Base-by-base conservation (phyloP, 495 filamentous ascomycete species). In the Elaphomyces granulatus region DNA sequence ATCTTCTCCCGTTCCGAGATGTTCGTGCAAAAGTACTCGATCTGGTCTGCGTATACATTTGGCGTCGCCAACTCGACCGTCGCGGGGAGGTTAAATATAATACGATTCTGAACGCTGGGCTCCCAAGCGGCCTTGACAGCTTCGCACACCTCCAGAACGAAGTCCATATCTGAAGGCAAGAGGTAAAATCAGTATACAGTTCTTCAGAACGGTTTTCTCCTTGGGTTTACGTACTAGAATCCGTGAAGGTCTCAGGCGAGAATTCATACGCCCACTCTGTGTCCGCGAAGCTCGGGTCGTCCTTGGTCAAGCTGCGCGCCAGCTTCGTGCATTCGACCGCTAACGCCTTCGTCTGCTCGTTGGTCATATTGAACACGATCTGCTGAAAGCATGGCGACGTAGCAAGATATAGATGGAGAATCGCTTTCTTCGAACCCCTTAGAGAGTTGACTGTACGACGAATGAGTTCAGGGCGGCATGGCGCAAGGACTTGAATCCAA, bases 251-350 rank as follows among this genome's bases (percentile, higher is more conserved):
- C 68, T 98, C 90, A 10, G 90, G 90, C 26, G 81, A 87, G 66
- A 96, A 98, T 59, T 96, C 88, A 50, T 86, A 94, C 21, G 78
- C 76, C 90, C 90, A 98, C 54, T 92, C 75, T 8, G 90, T 93
- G 33, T 59, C 60, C 9, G 63, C 61, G 20, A 74, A 73, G 10
- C 68, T 64, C 0, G 88, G 87, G 58, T 94, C 81, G 51, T 98
- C 90, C 68, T 98, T 98, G 42, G 90, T 98, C 49, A 98, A 78
- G 12, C 79, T 84, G 38, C 88, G 71, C 20, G 85, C 87, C 50
- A 81, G 81, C 54, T 82, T 83, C 30, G 88, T 80, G 60, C 86
- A 95, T 46, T 74, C 74, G 28, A 90, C 85, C 14, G 88, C 90
- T 56, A 88, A 69, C 51, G 80, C 81, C 43, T 92, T 57, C 52